Percentiles rank a stretch among this genome's conserved stretches.
These are phyloP conservation scores for Zychaea mexicana DNA, from an alignment of 371 early-diverging fungal genomes.

Conservation along the genomic window DNA sequence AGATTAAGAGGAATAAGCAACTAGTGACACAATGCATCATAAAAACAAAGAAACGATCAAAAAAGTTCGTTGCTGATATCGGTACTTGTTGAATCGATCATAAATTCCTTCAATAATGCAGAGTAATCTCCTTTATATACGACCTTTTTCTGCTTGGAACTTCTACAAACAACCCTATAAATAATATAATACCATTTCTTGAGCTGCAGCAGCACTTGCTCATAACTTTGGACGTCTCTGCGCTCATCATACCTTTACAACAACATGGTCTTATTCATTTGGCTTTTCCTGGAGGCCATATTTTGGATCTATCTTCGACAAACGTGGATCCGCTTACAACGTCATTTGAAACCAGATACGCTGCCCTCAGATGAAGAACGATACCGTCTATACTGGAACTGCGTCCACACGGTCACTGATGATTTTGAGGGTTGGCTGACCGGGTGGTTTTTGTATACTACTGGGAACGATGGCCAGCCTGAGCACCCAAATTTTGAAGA, in stretches of 20 bases:
- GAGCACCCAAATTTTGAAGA: conserved; percentile 42
- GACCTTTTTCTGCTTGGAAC: too few relatives aligned
- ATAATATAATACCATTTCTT: background rate
- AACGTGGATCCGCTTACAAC: conserved; percentile 30
- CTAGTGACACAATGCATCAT: background rate
- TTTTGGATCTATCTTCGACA: conserved; percentile 48
- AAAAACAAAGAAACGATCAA: background rate
- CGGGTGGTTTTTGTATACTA: conserved; percentile 61
- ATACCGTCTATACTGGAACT: conserved; percentile 41
- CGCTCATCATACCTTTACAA: too few relatives aligned
- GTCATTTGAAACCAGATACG: conserved; percentile 11
- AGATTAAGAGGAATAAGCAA: conserved; percentile 47
- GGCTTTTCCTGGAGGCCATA: background rate
- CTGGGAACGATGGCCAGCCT: conserved; percentile 26
- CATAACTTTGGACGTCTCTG: too few relatives aligned
- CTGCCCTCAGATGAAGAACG: conserved; percentile 31
- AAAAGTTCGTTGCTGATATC: too few relatives aligned
- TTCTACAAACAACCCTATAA: background rate
- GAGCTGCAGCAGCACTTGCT: too few relatives aligned
- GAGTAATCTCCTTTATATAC: conserved; percentile 22
- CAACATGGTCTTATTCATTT: background rate
- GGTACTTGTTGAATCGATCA: too few relatives aligned
- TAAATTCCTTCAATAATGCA: too few relatives aligned
- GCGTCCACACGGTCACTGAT: conserved; percentile 36
- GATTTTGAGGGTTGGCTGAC: conserved; percentile 41